Evolutionary conservation across 2,329 filamentous ascomycete species (phyloP).

Genomic region (Chrysosporium queenslandicum): DNA sequence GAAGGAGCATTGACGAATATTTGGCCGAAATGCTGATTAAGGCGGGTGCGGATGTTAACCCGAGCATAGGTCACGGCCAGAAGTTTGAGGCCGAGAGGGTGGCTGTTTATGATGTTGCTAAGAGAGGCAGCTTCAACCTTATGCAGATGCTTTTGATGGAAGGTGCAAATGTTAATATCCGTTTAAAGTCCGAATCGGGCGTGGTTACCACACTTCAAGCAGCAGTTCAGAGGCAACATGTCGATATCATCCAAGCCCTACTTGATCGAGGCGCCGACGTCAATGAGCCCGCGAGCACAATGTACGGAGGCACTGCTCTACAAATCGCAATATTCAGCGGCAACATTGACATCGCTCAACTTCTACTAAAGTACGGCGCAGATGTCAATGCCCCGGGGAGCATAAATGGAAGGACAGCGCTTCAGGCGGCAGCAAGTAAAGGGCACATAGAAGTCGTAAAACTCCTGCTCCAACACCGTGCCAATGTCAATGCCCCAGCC

Average conservation of each 20-base stretch:
- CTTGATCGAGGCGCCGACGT: constrained; percentile 15
- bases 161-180: too few relatives aligned
- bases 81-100: too few relatives aligned
- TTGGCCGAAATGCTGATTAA: constrained; percentile 10
- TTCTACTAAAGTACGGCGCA: not conserved
- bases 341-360: not conserved
- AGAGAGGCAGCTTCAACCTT: constrained; percentile 12
- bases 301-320: constrained; percentile 4
- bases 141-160: constrained; percentile 16
- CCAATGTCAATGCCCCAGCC: constrained; percentile 7
- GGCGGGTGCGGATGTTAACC: constrained; percentile 14
- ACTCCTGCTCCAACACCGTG: constrained; percentile 2
- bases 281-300: too few relatives aligned
- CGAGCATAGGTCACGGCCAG: not conserved
- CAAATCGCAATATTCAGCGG: not conserved
- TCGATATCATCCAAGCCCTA: too few relatives aligned
- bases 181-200: too few relatives aligned
- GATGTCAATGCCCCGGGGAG: not conserved
- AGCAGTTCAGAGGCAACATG: too few relatives aligned
- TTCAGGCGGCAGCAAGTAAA: not conserved
- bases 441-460: not conserved
- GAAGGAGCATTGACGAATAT: constrained; percentile 11
- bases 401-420: not conserved
- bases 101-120: constrained; percentile 16
- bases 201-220: too few relatives aligned